phyloP scores from a whole-genome alignment of 2,329 filamentous ascomycete species.

The Trichocomaceae sp. region DNA sequence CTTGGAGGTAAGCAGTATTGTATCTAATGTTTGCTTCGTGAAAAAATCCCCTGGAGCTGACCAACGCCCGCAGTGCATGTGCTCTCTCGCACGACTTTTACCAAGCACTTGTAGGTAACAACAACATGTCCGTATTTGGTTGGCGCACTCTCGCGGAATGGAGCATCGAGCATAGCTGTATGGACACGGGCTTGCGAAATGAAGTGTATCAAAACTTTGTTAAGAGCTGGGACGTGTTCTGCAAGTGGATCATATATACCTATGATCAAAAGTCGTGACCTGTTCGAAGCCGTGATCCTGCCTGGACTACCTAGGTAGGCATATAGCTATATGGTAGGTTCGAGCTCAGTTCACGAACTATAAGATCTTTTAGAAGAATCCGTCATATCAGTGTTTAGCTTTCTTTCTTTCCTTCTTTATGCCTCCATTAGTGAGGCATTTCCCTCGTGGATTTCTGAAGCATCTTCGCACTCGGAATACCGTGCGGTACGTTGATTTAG shows the following conservation, averaged over 20 bases:
- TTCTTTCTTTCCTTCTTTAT: too few species aligned
- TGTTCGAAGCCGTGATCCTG: neutral
- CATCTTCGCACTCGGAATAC: neutral
- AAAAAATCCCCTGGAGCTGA: neutral
- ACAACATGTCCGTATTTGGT: neutral
- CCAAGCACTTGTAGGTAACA: neutral
- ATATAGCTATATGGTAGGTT: too few species aligned
- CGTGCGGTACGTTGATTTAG: neutral
- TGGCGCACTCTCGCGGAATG: neutral
- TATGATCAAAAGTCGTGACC: neutral
- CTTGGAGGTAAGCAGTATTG: neutral
- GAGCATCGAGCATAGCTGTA: neutral
- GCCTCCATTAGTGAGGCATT: neutral
- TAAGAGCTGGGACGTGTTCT: neutral
- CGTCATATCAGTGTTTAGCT: neutral
- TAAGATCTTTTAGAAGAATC: too few species aligned
- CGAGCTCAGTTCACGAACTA: too few species aligned
- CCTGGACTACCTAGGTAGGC: too few species aligned
- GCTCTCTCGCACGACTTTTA: neutral
- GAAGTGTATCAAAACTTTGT: neutral
- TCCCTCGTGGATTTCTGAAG: conserved; percentile 4
- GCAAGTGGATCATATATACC: neutral
- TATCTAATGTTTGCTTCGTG: neutral
- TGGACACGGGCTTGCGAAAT: neutral
- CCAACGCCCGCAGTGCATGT: neutral